Conservation (phyloP, 139 green algal genomes). For the Yamagishiella unicocca region DNA sequence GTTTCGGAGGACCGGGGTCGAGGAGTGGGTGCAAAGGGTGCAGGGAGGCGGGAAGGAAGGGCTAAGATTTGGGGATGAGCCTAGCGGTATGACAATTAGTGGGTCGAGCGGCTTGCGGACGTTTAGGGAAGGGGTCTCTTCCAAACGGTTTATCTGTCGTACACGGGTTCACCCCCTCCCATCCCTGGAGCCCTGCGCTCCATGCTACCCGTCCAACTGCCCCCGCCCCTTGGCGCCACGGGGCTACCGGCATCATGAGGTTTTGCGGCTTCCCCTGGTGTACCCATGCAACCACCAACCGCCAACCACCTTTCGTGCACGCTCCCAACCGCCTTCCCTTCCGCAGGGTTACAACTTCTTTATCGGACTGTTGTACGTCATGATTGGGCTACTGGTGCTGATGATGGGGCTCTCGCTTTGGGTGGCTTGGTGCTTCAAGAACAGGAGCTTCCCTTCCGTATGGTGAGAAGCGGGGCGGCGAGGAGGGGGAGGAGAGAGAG, state of each 20-base stretch:
- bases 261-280: no score
- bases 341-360: slow-evolving; percentile 40
- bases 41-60: not conserved
- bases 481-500: not conserved
- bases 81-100: not conserved
- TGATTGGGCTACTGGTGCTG: slow-evolving; percentile 13
- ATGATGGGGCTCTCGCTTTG: slow-evolving; percentile 47
- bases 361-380: slow-evolving; percentile 30
- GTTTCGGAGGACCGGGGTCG: not conserved
- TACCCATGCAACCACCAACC: no score
- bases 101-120: not conserved
- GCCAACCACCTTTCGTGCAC: no score
- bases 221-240: not conserved
- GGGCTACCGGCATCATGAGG: no score
- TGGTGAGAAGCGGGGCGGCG: not conserved
- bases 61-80: not conserved
- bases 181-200: not conserved
- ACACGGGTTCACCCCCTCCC: not conserved
- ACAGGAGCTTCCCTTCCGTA: slow-evolving; percentile 37
- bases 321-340: not conserved
- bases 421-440: slow-evolving; percentile 54
- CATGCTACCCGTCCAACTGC: not conserved
- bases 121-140: no score
- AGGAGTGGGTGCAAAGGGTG: not conserved
- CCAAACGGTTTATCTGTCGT: no score